Evolutionary conservation across 139 green algal genomes (phyloP), one percentile per base, ranked within the genome.

Genomic region (Auxenochlorella pyrenoidosa): DNA sequence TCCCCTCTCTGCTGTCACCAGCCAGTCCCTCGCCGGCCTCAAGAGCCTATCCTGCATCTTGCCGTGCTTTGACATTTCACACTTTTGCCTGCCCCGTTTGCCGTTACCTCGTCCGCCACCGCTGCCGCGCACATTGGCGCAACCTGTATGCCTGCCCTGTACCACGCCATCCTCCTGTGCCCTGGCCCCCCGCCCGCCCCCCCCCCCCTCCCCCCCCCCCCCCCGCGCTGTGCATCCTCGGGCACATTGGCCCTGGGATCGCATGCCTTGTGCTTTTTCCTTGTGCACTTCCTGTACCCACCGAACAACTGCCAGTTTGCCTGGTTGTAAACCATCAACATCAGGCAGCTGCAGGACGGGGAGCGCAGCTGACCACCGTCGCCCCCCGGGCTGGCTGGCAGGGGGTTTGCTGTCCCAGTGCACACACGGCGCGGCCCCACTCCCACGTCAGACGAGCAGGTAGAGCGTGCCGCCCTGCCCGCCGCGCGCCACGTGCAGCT

Each of bases 401-500:
- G n/a, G n/a, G n/a, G n/a, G n/a, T n/a, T n/a, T n/a, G n/a, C n/a
- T n/a, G n/a, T n/a, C n/a, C n/a, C n/a, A n/a, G n/a, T n/a, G n/a
- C n/a, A n/a, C n/a, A n/a, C n/a, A n/a, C n/a, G n/a, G 63, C 28
- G 36, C 2, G 30, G 28, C 63, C 2, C 24, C 5, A n/a, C 28
- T 16, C 12, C 28, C 28, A 28, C 66, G 2, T 73, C 40, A 84
- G 24, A 59, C 34, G 10, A 85, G 80, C 21, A 85, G 63, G 63
- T 85, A 85, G 41, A 76, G 38, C 16, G 80, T 85, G 63, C 54
- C 18, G 54, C 63, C 80, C 30, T 63, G 43, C n/a, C 78, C 36
- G 78, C 78, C 51, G 15, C 34, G 80, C 63, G 86, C 63, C 36
- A 91, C 88, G 40, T 88, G 87, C 36, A 91, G 85, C 41, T 89